Conservation (phyloP, 2,329 filamentous ascomycete genomes). For the Trematosphaeria pertusa region DNA sequence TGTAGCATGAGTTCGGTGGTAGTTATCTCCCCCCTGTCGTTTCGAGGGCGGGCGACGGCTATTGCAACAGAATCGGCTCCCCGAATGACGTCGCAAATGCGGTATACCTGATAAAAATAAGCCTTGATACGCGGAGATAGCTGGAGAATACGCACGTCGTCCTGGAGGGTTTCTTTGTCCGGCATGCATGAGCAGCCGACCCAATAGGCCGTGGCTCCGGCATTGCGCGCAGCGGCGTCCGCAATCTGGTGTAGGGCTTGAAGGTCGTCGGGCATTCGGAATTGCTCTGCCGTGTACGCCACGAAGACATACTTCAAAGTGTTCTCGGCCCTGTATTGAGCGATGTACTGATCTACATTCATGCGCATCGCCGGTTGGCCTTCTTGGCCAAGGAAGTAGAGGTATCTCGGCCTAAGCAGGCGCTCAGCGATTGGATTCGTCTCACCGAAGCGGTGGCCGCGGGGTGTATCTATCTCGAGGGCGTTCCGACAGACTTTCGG, state of each 20-base stretch:
- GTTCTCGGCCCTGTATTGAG: constrained; percentile 19
- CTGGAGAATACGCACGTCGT: constrained; percentile 28
- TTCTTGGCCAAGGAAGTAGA: constrained; percentile 36
- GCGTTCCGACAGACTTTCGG: constrained; percentile 39
- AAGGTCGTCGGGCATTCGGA: constrained; percentile 28
- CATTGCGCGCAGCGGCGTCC: constrained; percentile 39
- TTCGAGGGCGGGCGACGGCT: constrained; percentile 44
- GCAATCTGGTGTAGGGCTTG: constrained; percentile 38
- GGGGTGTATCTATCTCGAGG: constrained; percentile 27
- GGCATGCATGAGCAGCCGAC: constrained; percentile 49
- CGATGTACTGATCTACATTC: constrained; percentile 36
- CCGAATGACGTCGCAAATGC: constrained; percentile 53
- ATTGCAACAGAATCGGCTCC: constrained; percentile 52
- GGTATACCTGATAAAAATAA: constrained; percentile 42
- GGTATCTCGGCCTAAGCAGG: constrained; percentile 32
- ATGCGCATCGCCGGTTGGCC: constrained; percentile 27
- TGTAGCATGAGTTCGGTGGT: constrained; percentile 43
- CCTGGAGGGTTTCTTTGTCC: constrained; percentile 30
- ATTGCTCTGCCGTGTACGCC: constrained; percentile 48
- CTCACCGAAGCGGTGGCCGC: constrained; percentile 12
- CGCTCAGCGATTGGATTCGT: constrained; percentile 35
- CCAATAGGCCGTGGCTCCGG: constrained; percentile 49
- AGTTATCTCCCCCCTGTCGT: constrained; percentile 24
- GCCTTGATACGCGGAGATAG: neutral
- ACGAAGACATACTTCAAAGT: constrained; percentile 42